These are phyloP conservation scores for Hypoxylon crocopeplum DNA, from an alignment of 495 filamentous ascomycete species.

Conservation along the genomic window DNA sequence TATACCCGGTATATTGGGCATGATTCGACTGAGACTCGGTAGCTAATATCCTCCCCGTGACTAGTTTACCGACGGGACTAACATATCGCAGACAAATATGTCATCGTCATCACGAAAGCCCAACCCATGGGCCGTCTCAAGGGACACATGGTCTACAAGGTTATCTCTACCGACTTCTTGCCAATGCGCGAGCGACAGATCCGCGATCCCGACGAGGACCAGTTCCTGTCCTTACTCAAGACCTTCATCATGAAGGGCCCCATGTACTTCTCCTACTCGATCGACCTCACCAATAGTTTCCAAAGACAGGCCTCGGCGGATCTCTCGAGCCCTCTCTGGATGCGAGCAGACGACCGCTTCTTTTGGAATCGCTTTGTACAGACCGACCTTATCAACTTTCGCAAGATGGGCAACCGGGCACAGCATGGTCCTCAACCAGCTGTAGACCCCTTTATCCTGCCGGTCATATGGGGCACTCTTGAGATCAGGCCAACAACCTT, in stretches of 20 bases:
- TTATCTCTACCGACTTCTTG: constrained; percentile 89
- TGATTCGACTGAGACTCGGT: constrained; percentile 91
- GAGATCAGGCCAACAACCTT: constrained; percentile 82
- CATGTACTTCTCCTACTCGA: constrained; percentile 97
- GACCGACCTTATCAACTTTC: constrained; percentile 88
- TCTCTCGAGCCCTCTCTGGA: constrained; percentile 77
- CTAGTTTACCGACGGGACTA: constrained; percentile 10
- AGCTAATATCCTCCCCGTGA: constrained; percentile 29
- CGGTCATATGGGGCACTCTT: constrained; percentile 93
- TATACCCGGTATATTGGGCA: constrained; percentile 91
- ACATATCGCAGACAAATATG: constrained; percentile 80
- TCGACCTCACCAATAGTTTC: constrained; percentile 93
- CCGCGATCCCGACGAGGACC: constrained; percentile 91
- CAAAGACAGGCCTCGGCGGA: constrained; percentile 85
- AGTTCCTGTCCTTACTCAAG: constrained; percentile 80
- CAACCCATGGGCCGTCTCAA: constrained; percentile 88
- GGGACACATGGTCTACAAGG: constrained; percentile 92
- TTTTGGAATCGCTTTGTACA: constrained; percentile 98
- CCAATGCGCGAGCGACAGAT: constrained; percentile 91
- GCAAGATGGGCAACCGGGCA: constrained; percentile 56
- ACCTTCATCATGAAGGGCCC: constrained; percentile 79
- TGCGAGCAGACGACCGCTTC: constrained; percentile 92
- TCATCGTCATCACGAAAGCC: constrained; percentile 94
- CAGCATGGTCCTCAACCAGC: constrained; percentile 73
- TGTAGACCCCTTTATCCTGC: constrained; percentile 91